Evolutionary conservation across 108 stramenopile species (phyloP), one percentile per base, ranked within the genome.

Genomic region (Fragilaria crotonensis): DNA sequence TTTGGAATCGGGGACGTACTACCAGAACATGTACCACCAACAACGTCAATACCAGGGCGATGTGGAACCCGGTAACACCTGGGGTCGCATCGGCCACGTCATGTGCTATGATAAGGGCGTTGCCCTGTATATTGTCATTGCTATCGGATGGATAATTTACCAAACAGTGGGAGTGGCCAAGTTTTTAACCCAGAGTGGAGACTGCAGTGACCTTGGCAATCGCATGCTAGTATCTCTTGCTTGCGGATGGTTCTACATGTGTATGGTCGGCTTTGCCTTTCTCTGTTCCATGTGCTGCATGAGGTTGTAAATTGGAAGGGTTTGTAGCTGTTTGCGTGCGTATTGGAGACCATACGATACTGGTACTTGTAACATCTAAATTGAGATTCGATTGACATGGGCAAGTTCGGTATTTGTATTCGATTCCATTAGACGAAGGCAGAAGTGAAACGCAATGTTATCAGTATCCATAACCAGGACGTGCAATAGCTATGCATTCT

Each of bases 31-130:
- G 29, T 53, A 48, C 28, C 55, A 73, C 45, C 54, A 32, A 61
- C 23, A 66, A 51, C 5, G 27, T 44, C 0, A 11, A 54, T 54
- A 47, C 11, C 52, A 54, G 21, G 70, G 67, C 19, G 69, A 32
- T 30, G 51, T 59, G 21, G 36, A 7, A 11, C 48, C 28, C 22
- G n/a, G 26, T 49, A 66, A 69, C 54, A 55, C 64, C 19, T 65
- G 62, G n/a, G 21, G 52, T 26, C 77, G 81, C 9, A 66, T 77
- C n/a, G 67, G 76, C 54, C 66, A 87, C 36, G 68, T 82, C 30
- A 57, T 87, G n/a, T 87, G 81, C 55, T 67, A 87, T 41, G 85
- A 87, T 58, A 78, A 72, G n/a, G 41, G 60, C 3, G 70, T 87
- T 47, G 85, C 85, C 7, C 33, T 87, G 2, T 87, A 87, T 63